Base-by-base conservation (phyloP, 2,329 filamentous ascomycete species). In the Alternaria arbusti region DNA sequence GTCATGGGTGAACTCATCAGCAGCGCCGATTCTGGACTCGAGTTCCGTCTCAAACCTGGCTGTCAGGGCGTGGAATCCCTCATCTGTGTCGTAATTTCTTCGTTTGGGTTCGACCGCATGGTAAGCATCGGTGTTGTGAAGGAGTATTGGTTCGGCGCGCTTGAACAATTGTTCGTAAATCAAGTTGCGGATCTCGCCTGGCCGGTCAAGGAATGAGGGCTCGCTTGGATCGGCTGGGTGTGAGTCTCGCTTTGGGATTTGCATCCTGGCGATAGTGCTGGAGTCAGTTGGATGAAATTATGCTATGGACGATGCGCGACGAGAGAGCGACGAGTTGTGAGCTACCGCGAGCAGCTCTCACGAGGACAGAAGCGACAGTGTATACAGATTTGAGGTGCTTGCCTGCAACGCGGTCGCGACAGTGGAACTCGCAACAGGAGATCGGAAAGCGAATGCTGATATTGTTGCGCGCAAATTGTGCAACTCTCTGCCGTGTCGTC, bases 81-180 rank as follows among this genome's bases (percentile, higher is more conserved):
- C 8, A 11, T 40, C 36, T 40, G 36, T 40, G 5, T 40, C 36
- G 36, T 11, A 10, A 40, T 17, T 17, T 17, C 36, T 40, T 40
- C 36, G 36, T 40, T 40, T 17, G n/a, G 12, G 58, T n/a, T 15
- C 44, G n/a, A 45, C 28, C 1, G 25, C 20, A 30, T 59, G 12
- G 15, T 60, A 64, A 6, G 45, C 54, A 3, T 56, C 9, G 3
- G 22, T n/a, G 11, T 65, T 56, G 32, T 66, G 57, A 8, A 63
- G 44, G 17, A 63, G 32, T 5, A 69, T 28, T 23, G 59, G 59
- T 32, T 58, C 23, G 7, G 63, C 55, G n/a, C 51, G 47, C 8
- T 45, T 54, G 49, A 66, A 70, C 7, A 68, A 13, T 3, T 59
- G 13, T 12, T 66, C 62, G 46, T 66, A 70, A 8, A 70, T 46